A percentile compares a stretch with the other conserved stretches of the same genome.
Conservation (phyloP, 108 stramenopile species). For the Tribonema minus region DNA sequence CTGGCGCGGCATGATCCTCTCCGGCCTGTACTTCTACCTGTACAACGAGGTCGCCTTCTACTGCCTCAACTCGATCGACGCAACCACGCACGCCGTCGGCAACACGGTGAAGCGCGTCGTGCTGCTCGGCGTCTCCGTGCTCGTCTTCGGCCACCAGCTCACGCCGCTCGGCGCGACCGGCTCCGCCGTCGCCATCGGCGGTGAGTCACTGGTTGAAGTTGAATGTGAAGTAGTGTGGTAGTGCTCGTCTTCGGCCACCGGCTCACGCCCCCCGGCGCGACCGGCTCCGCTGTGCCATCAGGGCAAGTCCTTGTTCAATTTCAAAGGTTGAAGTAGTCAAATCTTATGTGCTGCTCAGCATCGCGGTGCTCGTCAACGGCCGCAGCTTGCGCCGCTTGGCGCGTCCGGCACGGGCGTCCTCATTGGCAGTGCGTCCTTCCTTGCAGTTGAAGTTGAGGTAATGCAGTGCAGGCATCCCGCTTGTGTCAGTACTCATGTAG, state of each 20-base stretch:
- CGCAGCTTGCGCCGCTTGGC: too few relatives aligned
- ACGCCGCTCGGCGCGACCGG: conserved; percentile 48
- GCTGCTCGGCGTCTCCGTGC: conserved; percentile 45
- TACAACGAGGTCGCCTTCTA: conserved; percentile 98
- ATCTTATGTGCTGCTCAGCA: too few relatives aligned
- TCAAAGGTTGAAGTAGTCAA: too few relatives aligned
- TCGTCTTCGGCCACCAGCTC: conserved; percentile 49
- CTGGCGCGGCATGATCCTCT: conserved; percentile 54
- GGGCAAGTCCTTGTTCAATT: too few relatives aligned
- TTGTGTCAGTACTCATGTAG: too few relatives aligned
- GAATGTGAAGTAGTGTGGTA: too few relatives aligned
- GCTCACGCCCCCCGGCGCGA: conserved; percentile 46
- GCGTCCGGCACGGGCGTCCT: too few relatives aligned
- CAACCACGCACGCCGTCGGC: conserved; percentile 56
- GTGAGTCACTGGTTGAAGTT: too few relatives aligned
- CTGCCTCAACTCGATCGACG: conserved; percentile 79
- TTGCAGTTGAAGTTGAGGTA: too few relatives aligned
- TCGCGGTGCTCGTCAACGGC: too few relatives aligned
- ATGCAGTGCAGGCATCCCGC: too few relatives aligned
- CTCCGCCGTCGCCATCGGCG: conserved; percentile 46
- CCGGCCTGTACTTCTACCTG: conserved; percentile 88
- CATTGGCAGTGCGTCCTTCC: too few relatives aligned
- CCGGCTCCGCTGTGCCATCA: conserved; percentile 47
- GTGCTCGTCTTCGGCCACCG: conserved; percentile 49
- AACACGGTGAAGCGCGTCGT: conserved; percentile 55